These are phyloP conservation scores for grape (Vitis vinifera) DNA, from an alignment of 164 flowering plant genomes.

Conservation along the genomic window ASM3070453v1 NC_081805.1:2990501-2991000, in stretches of 20 bases:
- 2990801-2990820: too few relatives aligned
- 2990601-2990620: constrained; percentile 84
- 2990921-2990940: background rate
- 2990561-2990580: constrained; percentile 96
- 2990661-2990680: background rate
- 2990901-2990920: too few relatives aligned
- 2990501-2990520: constrained; percentile 99
- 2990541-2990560: constrained; percentile 91
- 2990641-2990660: constrained; percentile 56
- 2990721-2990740: too few relatives aligned
- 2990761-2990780: too few relatives aligned
- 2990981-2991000: constrained; percentile 83
- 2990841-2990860: too few relatives aligned
- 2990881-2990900: too few relatives aligned
- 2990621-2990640: constrained; percentile 85
- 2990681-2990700: too few relatives aligned
- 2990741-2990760: too few relatives aligned
- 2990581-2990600: constrained; percentile 88
- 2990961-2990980: constrained; percentile 95
- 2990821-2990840: too few relatives aligned
- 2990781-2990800: too few relatives aligned
- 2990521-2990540: constrained; percentile 98
- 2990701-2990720: too few relatives aligned
- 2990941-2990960: constrained; percentile 90
- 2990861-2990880: too few relatives aligned